Percentiles rank a stretch among this genome's conserved stretches.
These are phyloP conservation scores for Arachnomyces sp. DNA, from an alignment of 2,329 filamentous ascomycete genomes.

Conservation along the genomic window DNA sequence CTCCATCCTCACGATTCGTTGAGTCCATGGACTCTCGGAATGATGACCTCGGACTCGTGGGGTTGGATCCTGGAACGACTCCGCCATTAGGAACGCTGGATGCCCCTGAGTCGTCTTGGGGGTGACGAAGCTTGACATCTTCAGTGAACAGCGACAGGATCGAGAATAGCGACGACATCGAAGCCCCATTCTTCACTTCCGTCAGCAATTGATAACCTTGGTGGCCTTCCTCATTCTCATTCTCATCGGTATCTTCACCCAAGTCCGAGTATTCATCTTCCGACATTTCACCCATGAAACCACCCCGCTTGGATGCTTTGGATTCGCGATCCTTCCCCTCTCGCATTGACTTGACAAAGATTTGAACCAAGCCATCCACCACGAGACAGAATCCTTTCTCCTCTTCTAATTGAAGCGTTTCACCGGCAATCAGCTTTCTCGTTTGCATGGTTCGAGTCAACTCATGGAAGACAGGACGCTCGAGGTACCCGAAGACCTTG, in stretches of 20 bases:
- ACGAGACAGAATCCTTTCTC: constrained; percentile 98
- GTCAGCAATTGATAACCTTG: constrained; percentile 92
- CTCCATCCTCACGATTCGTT: constrained; percentile 14
- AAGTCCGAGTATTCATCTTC: too few species aligned
- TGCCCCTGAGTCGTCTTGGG: constrained; percentile 44
- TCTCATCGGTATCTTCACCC: constrained; percentile 13
- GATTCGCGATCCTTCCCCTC: constrained; percentile 29
- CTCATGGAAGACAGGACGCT: constrained; percentile 94
- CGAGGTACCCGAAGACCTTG: constrained; percentile 96
- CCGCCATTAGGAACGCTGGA: constrained; percentile 25
- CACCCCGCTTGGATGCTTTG: constrained; percentile 37
- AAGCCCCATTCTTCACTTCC: constrained; percentile 93
- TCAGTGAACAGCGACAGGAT: constrained; percentile 96
- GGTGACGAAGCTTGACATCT: constrained; percentile 70
- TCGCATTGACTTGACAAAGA: constrained; percentile 86
- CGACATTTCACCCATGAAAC: too few species aligned
- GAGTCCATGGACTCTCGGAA: constrained; percentile 16
- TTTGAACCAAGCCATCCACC: constrained; percentile 91
- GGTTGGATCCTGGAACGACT: constrained; percentile 29
- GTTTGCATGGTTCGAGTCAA: constrained; percentile 98
- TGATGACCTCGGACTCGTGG: constrained; percentile 28
- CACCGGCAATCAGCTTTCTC: constrained; percentile 86
- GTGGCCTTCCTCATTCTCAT: constrained; percentile 63
- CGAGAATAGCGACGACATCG: constrained; percentile 97
- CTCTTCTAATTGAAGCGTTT: constrained; percentile 90